Evolutionary conservation across 441 rosid genomes (phyloP).

Genomic region (Eugenia klotzschiana): DNA sequence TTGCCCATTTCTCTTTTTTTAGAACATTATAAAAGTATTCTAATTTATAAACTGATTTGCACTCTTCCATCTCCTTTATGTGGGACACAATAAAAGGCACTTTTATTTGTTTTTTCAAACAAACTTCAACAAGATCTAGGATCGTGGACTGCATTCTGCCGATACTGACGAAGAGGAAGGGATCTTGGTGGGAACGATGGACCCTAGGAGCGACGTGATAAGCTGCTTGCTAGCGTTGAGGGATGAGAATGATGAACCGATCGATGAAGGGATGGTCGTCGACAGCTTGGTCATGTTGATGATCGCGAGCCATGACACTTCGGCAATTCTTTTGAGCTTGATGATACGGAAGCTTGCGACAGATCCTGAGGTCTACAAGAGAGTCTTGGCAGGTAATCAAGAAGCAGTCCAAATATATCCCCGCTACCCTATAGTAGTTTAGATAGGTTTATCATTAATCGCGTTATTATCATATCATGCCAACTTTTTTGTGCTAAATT

Average conservation of each 20-base stretch:
- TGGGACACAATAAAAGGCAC: too few relatives aligned
- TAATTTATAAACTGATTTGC: too few relatives aligned
- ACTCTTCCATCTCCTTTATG: too few relatives aligned
- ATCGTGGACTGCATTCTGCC: not conserved
- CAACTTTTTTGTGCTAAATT: not conserved
- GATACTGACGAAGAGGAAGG: not conserved
- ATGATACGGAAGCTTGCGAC: not conserved
- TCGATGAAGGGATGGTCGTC: slow-evolving; percentile 1
- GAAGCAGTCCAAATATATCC: not conserved
- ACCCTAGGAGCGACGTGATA: not conserved
- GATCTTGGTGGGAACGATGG: not conserved
- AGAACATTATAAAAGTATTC: too few relatives aligned
- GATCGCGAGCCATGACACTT: slow-evolving; percentile 12
- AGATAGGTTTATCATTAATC: not conserved
- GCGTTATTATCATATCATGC: not conserved
- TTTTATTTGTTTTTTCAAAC: too few relatives aligned
- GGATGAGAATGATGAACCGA: slow-evolving; percentile 6
- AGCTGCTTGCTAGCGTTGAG: slow-evolving; percentile 4
- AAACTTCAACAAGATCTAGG: too few relatives aligned
- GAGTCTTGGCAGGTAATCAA: slow-evolving; percentile 1
- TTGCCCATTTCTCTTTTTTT: too few relatives aligned
- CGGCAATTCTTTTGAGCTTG: not conserved
- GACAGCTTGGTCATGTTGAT: slow-evolving; percentile 3
- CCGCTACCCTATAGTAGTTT: not conserved
- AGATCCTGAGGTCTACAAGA: not conserved